Evolutionary conservation across 2,329 filamentous ascomycete genomes (phyloP).

Genomic region (Trichoderma polysporum): DNA sequence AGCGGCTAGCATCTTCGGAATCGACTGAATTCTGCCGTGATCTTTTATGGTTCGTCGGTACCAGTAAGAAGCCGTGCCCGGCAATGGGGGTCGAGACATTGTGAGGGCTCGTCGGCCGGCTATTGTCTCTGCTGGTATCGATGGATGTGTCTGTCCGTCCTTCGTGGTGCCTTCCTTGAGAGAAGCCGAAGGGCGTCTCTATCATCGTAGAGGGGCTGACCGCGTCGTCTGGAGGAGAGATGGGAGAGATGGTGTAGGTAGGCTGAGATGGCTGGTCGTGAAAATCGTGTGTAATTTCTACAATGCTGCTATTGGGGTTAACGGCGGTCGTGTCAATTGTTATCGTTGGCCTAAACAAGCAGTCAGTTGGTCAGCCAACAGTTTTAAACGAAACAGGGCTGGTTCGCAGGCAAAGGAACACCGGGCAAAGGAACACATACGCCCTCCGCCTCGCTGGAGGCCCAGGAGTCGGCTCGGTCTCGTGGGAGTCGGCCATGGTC

Average conservation of each 20-base stretch:
- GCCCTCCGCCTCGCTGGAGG: constrained; percentile 37
- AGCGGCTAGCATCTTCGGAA: constrained; percentile 61
- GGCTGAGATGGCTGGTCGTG: constrained; percentile 24
- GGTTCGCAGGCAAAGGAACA: not conserved
- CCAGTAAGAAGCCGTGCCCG: constrained; percentile 59
- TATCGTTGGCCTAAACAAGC: constrained; percentile 50
- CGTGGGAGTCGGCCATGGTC: constrained; percentile 27
- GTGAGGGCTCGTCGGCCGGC: constrained; percentile 68
- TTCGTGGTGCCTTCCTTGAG: constrained; percentile 39
- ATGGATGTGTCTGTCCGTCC: constrained; percentile 59
- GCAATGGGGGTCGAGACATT: constrained; percentile 64
- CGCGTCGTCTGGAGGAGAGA: constrained; percentile 40
- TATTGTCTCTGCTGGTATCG: constrained; percentile 60
- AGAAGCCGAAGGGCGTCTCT: constrained; percentile 33
- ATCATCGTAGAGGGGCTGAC: constrained; percentile 41
- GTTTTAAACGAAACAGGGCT: not conserved
- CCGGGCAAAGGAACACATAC: constrained; percentile 36
- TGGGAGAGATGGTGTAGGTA: constrained; percentile 34
- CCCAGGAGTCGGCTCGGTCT: constrained; percentile 26
- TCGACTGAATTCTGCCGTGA: constrained; percentile 70
- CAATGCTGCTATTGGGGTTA: constrained; percentile 29
- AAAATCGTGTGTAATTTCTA: constrained; percentile 33
- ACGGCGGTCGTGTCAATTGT: constrained; percentile 54
- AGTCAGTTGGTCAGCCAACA: constrained; percentile 13
- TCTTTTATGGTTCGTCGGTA: constrained; percentile 56